A percentile compares a stretch with the other conserved stretches of the same genome.
Conservation (phyloP, 2,329 filamentous ascomycete genomes). For the Colletotrichum echinochloae region DNA sequence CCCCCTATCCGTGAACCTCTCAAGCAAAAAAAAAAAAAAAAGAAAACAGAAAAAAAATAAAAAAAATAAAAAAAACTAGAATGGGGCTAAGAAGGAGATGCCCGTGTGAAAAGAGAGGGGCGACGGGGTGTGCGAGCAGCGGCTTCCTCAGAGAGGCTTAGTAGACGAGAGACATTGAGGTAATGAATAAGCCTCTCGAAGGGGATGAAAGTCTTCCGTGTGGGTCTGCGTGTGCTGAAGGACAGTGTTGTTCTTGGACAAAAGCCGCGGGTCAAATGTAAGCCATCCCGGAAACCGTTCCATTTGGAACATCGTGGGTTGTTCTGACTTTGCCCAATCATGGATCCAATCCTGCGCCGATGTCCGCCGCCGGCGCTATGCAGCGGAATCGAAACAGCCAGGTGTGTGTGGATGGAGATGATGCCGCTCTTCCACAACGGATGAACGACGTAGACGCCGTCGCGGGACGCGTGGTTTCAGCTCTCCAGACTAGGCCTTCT, state of each 20-base stretch:
- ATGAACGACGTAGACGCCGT: neutral
- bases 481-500: neutral
- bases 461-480: neutral
- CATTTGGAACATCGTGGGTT: neutral
- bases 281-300: neutral
- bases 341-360: neutral
- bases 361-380: neutral
- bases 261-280: neutral
- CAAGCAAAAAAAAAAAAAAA: too few species aligned
- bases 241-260: neutral
- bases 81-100: neutral
- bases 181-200: neutral
- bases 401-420: neutral
- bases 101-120: too few species aligned
- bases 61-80: too few species aligned
- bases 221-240: too few species aligned
- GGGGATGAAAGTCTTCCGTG: neutral
- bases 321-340: neutral
- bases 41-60: too few species aligned
- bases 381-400: neutral
- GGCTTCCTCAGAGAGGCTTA: neutral
- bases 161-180: neutral
- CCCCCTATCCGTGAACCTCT: neutral
- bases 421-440: neutral
- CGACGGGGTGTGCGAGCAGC: too few species aligned